Percentiles rank a stretch among this genome's conserved stretches.
Evolutionary conservation across 257 asterid species (phyloP).

Genomic region (Ligustrum vulgare): DNA sequence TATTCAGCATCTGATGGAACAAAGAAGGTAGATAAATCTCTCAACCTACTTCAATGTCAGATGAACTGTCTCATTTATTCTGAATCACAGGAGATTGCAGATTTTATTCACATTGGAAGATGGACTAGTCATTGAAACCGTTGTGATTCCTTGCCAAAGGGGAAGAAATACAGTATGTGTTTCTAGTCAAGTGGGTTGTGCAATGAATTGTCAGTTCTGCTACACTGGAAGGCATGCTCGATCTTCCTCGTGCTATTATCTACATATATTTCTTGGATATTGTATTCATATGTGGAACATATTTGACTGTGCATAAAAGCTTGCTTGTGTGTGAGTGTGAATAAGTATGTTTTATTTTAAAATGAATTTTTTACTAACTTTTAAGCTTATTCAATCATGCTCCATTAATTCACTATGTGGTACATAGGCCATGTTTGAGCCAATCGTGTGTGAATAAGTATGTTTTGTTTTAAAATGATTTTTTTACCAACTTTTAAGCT

Average conservation of each 20-base stretch:
- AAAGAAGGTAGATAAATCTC: slow-evolving; percentile 66
- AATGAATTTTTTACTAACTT: neutral
- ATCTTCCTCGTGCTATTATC: neutral
- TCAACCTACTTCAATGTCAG: slow-evolving; percentile 17
- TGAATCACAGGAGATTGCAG: slow-evolving; percentile 81
- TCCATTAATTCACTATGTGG: neutral
- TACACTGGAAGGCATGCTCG: slow-evolving; percentile 84
- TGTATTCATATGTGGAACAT: neutral
- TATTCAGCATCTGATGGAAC: slow-evolving; percentile 89
- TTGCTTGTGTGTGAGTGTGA: neutral
- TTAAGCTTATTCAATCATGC: neutral
- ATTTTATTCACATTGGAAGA: slow-evolving; percentile 84
- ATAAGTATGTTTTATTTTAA: neutral
- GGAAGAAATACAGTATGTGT: slow-evolving; percentile 95
- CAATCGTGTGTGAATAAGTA: too few relatives aligned
- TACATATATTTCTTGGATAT: neutral
- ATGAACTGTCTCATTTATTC: slow-evolving; percentile 61
- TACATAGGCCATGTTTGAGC: too few relatives aligned
- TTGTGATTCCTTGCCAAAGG: slow-evolving; percentile 81
- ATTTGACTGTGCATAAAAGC: neutral
- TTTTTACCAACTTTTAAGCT: neutral
- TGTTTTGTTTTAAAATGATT: neutral
- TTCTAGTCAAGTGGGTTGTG: slow-evolving; percentile 99
- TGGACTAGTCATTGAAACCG: slow-evolving; percentile 86
- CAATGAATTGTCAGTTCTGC: slow-evolving; percentile 98